Evolutionary conservation across 2,329 filamentous ascomycete species (phyloP).

Genomic region (Colletotrichum scovillei): DNA sequence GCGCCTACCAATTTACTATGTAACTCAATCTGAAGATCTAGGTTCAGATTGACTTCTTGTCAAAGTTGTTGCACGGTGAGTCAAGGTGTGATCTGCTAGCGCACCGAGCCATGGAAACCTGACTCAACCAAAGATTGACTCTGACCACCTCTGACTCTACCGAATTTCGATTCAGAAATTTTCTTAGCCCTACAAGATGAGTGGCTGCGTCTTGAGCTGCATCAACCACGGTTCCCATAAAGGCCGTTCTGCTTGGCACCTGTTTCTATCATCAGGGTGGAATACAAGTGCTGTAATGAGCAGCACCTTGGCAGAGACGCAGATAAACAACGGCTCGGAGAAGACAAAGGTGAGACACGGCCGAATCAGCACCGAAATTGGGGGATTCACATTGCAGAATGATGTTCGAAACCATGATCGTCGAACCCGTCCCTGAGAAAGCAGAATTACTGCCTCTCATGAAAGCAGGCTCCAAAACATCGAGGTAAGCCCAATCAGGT

Average conservation of each 20-base stretch:
- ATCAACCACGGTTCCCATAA: background rate
- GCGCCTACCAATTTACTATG: background rate
- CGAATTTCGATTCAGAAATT: background rate
- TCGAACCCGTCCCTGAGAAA: background rate
- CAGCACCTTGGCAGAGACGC: background rate
- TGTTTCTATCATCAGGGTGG: background rate
- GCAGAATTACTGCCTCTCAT: background rate
- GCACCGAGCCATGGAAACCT: background rate
- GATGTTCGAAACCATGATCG: background rate
- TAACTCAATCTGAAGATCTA: background rate
- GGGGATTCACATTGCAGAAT: background rate
- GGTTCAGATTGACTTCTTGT: background rate
- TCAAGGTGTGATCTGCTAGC: background rate
- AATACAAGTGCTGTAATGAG: background rate
- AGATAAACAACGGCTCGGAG: background rate
- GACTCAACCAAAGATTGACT: background rate
- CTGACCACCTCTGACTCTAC: background rate
- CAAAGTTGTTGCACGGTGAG: background rate
- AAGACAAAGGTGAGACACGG: background rate
- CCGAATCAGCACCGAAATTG: background rate
- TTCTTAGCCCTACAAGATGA: background rate
- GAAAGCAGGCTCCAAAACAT: background rate
- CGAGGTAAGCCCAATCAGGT: background rate
- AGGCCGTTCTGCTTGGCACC: background rate
- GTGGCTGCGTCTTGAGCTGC: background rate